Evolutionary conservation across 148 eudicot genomes (phyloP), one percentile per base, ranked within the genome.

Genomic region (Arctostaphylos glauca): DNA sequence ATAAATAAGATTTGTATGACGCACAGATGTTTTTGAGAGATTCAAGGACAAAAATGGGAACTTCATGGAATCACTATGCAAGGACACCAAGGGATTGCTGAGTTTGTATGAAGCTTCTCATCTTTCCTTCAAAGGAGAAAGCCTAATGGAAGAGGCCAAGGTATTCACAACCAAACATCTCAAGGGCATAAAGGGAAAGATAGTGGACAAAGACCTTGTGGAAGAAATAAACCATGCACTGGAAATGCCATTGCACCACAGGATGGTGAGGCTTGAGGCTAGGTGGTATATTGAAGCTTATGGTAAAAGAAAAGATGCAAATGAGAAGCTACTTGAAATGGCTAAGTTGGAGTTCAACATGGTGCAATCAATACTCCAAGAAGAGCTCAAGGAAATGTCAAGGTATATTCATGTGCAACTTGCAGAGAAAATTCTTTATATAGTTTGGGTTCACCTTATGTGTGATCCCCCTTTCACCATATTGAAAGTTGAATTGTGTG

Each of bases 311-410:
- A 10, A 46, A 9, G 56, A 75, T 75, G 41, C 19, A 9, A 48
- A 49, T 49, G 70, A n/a, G 70, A 38, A 62, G 0, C 76, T 81
- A 43, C 84, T 81, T 71, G 81, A 85, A n/a, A 78, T 85, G 73
- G 81, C 87, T 23, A 59, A 18, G 73, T 80, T 81, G 54, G 81
- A 85, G 50, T 85, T 70, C 82, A 85, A 85, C 52, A 70, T 25
- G 82, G 72, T 72, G 6, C 87, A 77, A 67, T 49, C 71, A 8
- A 38, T 18, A 19, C 75, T 54, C 52, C 84, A 71, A 49, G 62
- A 54, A 9, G 87, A 85, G 14, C 84, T 85, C 76, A 81, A 58
- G 12, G 84, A 85, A 7, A 48, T 85, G 84, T 78, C 87, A 66
- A 71, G 58, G 87, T 85, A 77, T 55, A 70, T 5, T 25, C 67